phyloP scores from a whole-genome alignment of 1,284 basidiomycete genomes.

The Leccinum ambiguum region DNA sequence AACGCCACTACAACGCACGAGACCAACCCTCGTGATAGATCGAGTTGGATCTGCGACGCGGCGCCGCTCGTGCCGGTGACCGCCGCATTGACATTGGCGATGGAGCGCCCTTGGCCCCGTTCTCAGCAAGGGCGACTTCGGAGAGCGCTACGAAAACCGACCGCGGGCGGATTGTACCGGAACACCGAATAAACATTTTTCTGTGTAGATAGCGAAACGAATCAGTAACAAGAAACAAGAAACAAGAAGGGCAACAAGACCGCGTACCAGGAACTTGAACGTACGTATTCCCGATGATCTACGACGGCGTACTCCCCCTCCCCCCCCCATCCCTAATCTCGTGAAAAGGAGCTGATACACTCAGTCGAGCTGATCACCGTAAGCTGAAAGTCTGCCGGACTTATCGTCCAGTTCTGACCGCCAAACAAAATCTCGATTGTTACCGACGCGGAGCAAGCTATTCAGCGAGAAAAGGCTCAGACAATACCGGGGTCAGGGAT shows the following conservation, averaged over 20 bases:
- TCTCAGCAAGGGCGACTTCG: slow-evolving; percentile 27
- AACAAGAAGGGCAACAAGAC: neutral
- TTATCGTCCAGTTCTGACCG: slow-evolving; percentile 44
- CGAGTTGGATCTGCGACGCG: neutral
- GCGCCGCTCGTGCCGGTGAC: slow-evolving; percentile 18
- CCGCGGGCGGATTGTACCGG: slow-evolving; percentile 45
- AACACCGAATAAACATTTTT: slow-evolving; percentile 63
- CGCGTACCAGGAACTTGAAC: slow-evolving; percentile 39
- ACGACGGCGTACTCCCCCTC: slow-evolving; percentile 29
- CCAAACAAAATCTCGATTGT: slow-evolving; percentile 43
- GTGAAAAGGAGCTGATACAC: slow-evolving; percentile 51
- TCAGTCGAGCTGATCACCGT: slow-evolving; percentile 33
- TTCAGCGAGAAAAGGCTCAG: neutral
- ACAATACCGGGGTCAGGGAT: neutral
- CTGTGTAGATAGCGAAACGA: slow-evolving; percentile 15
- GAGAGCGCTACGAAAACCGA: slow-evolving; percentile 51
- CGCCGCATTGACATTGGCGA: slow-evolving; percentile 27
- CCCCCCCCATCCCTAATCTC: slow-evolving; percentile 32
- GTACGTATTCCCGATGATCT: slow-evolving; percentile 51
- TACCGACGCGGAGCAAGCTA: slow-evolving; percentile 26
- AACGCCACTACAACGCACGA: neutral
- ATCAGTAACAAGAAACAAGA: neutral
- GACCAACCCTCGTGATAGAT: slow-evolving; percentile 1
- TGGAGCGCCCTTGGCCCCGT: slow-evolving; percentile 33
- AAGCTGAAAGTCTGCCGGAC: slow-evolving; percentile 45